Conservation (phyloP, 2,329 filamentous ascomycete species). For the Xylariaceae sp. region DNA sequence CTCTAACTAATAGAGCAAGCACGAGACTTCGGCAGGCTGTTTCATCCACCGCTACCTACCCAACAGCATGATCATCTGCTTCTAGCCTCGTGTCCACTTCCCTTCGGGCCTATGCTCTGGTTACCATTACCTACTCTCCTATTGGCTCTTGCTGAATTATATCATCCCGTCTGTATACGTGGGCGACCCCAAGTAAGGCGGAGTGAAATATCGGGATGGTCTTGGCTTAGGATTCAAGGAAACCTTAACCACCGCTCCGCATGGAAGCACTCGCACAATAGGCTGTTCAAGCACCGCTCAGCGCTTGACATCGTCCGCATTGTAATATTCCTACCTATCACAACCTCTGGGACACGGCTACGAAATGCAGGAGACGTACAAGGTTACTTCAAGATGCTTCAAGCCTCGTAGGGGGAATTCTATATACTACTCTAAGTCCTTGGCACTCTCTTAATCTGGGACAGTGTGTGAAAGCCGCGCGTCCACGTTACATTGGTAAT, state of each 20-base stretch:
- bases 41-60: neutral
- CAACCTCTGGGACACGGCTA: neutral
- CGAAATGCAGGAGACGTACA: constrained; percentile 1
- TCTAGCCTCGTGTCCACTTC: too few species aligned
- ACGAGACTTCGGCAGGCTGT: neutral
- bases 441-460: constrained; percentile 18
- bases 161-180: constrained; percentile 4
- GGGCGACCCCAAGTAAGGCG: constrained; percentile 1
- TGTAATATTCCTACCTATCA: constrained; percentile 14
- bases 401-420: constrained; percentile 11
- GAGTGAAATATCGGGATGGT: constrained; percentile 11
- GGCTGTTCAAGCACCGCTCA: constrained; percentile 1
- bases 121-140: constrained; percentile 14
- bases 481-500: constrained; percentile 23
- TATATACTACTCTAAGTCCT: constrained; percentile 19
- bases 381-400: constrained; percentile 3
- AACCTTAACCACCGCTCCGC: constrained; percentile 16
- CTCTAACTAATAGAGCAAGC: constrained; percentile 1
- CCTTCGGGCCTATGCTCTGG: constrained; percentile 2
- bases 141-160: constrained; percentile 9
- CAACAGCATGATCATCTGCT: too few species aligned
- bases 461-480: constrained; percentile 20
- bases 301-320: neutral
- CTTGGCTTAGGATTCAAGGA: constrained; percentile 16
- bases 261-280: constrained; percentile 1